Evolutionary conservation across 2,329 filamentous ascomycete genomes (phyloP).

Genomic region (Sarocladiaceae sp.): DNA sequence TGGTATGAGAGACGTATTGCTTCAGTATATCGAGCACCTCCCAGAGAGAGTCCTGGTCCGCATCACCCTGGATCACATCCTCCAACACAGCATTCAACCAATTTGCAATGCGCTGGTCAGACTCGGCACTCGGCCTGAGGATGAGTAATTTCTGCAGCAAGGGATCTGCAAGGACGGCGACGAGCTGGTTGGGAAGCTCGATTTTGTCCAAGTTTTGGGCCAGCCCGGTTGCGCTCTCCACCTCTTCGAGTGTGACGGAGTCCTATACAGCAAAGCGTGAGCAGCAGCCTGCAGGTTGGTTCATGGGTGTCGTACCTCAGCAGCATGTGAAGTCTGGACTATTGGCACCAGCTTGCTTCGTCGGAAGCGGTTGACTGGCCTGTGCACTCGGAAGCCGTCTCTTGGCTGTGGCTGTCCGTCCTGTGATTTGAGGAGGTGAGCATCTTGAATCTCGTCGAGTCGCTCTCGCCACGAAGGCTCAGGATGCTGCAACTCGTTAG

Average conservation of each 20-base stretch:
- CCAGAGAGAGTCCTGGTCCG: slow-evolving; percentile 39
- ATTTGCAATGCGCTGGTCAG: slow-evolving; percentile 46
- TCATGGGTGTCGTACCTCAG: slow-evolving; percentile 42
- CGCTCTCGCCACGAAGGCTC: slow-evolving; percentile 67
- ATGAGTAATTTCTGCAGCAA: slow-evolving; percentile 71
- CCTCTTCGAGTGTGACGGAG: slow-evolving; percentile 67
- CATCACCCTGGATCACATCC: slow-evolving; percentile 47
- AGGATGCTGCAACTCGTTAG: slow-evolving; percentile 50
- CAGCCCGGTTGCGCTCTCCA: slow-evolving; percentile 64
- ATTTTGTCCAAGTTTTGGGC: slow-evolving; percentile 70
- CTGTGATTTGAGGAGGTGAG: slow-evolving; percentile 42
- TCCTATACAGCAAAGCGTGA: slow-evolving; percentile 29
- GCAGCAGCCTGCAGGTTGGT: background rate
- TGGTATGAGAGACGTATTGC: slow-evolving; percentile 49
- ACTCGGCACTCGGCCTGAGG: slow-evolving; percentile 50
- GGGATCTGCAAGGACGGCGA: slow-evolving; percentile 69
- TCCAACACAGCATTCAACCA: slow-evolving; percentile 53
- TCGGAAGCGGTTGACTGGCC: slow-evolving; percentile 28
- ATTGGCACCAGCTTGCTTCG: slow-evolving; percentile 49
- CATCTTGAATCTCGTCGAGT: slow-evolving; percentile 60
- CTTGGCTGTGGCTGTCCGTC: slow-evolving; percentile 27
- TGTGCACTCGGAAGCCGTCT: slow-evolving; percentile 57
- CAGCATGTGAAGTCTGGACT: slow-evolving; percentile 68
- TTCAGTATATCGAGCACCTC: slow-evolving; percentile 50
- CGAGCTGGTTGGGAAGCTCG: slow-evolving; percentile 74